These are phyloP conservation scores for Kewa caespitosa DNA, from an alignment of 179 eudicot genomes.

Conservation along the genomic window DNA sequence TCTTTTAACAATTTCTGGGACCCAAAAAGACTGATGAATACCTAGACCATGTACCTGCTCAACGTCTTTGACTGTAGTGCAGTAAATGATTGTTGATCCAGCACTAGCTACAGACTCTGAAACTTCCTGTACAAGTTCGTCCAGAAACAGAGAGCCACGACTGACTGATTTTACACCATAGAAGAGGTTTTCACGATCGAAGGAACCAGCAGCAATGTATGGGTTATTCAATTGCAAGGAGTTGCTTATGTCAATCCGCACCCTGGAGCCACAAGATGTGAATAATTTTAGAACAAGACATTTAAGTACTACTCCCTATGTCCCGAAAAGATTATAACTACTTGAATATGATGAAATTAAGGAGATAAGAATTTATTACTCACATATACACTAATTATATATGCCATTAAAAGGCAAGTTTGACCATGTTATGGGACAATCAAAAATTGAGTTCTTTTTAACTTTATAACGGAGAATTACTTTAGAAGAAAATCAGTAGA, in stretches of 20 bases:
- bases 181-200: constrained; percentile 79
- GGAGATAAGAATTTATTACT: too few relatives aligned
- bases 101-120: constrained; percentile 50
- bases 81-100: constrained; percentile 76
- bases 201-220: constrained; percentile 69
- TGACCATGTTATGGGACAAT: too few relatives aligned
- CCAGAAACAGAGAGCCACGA: constrained; percentile 50
- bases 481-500: too few relatives aligned
- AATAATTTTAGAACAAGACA: too few relatives aligned
- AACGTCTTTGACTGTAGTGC: constrained; percentile 79
- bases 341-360: too few relatives aligned
- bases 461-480: too few relatives aligned
- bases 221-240: constrained; percentile 69
- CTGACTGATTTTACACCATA: constrained; percentile 66
- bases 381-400: too few relatives aligned
- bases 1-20: background rate
- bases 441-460: too few relatives aligned
- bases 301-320: too few relatives aligned
- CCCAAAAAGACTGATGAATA: constrained; percentile 1
- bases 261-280: constrained; percentile 45
- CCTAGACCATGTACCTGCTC: constrained; percentile 47
- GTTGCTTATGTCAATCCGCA: constrained; percentile 52
- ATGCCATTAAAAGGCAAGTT: too few relatives aligned
- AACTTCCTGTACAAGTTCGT: constrained; percentile 61
- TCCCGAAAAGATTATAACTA: too few relatives aligned